A percentile compares a stretch with the other conserved stretches of the same genome.
Evolutionary conservation across 129 eudicot genomes (phyloP).

Genomic region (Erigeron canadensis): DNA sequence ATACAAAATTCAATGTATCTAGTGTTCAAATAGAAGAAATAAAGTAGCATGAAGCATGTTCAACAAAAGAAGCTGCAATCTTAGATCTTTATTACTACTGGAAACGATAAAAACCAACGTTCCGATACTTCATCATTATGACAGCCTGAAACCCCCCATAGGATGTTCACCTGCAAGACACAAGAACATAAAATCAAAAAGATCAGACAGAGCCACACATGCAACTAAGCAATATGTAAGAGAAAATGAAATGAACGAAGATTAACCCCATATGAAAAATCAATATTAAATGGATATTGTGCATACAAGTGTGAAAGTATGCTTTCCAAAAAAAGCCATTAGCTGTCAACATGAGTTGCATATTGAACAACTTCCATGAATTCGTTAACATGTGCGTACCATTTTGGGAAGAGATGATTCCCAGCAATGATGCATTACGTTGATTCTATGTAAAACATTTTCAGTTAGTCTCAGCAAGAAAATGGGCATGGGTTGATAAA

Average conservation of each 20-base stretch:
- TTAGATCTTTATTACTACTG: constrained; percentile 34
- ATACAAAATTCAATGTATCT: constrained; percentile 4
- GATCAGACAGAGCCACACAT: not conserved
- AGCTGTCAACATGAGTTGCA: not conserved
- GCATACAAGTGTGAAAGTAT: not conserved
- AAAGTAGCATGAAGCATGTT: constrained; percentile 28
- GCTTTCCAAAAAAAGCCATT: not conserved
- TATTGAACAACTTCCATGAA: too few species aligned
- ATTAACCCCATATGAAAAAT: not conserved
- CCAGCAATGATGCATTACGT: not conserved
- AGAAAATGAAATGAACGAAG: too few species aligned
- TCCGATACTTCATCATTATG: constrained; percentile 15
- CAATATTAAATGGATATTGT: not conserved
- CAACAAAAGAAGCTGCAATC: constrained; percentile 20
- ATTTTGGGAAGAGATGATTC: not conserved
- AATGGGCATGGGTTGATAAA: too few species aligned
- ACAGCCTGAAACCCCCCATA: constrained; percentile 13
- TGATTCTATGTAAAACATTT: not conserved
- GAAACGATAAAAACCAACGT: constrained; percentile 17
- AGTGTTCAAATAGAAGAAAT: not conserved
- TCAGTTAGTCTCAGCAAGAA: constrained; percentile 9
- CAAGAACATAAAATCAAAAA: not conserved
- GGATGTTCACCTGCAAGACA: constrained; percentile 31
- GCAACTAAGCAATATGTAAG: not conserved
- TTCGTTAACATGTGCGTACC: not conserved